A percentile compares a stretch with the other conserved stretches of the same genome.
phyloP scores from a whole-genome alignment of 306 rosid species.

The Vicia faba region DNA sequence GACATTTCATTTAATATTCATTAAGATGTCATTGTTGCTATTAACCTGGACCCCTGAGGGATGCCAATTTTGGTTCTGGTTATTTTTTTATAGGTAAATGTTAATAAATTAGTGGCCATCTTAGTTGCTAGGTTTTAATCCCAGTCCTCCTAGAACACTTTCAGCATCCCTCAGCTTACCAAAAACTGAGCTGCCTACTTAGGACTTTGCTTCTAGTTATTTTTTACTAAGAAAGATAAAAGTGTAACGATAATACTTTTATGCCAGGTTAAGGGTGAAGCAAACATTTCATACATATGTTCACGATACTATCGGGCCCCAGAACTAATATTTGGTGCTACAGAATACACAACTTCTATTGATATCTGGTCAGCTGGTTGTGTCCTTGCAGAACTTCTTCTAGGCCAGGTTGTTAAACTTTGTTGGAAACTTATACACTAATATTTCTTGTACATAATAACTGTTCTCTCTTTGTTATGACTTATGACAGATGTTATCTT shows the following conservation, averaged over 20 bases:
- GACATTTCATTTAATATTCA: conserved; percentile 8
- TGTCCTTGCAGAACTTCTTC: conserved; percentile 95
- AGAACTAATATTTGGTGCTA: conserved; percentile 97
- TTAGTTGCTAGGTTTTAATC: background rate
- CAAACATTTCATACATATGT: conserved; percentile 91
- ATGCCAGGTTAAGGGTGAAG: conserved; percentile 80
- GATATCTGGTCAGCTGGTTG: conserved; percentile 99
- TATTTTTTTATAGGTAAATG: conserved; percentile 19
- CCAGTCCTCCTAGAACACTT: background rate
- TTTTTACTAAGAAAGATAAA: conserved; percentile 14
- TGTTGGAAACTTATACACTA: conserved; percentile 16
- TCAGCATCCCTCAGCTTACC: background rate
- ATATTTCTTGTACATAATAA: conserved; percentile 33
- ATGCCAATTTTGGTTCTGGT: conserved; percentile 21
- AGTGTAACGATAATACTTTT: conserved; percentile 21
- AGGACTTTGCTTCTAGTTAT: conserved; percentile 23
- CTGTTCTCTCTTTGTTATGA: conserved; percentile 1
- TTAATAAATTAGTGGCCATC: background rate
- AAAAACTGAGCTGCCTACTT: background rate
- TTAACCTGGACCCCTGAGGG: conserved; percentile 9
- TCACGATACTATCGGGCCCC: conserved; percentile 98
- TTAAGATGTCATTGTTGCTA: conserved; percentile 22
- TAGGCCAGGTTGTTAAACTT: conserved; percentile 71
- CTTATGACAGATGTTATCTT: conserved; percentile 23
- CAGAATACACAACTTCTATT: conserved; percentile 83